phyloP scores from a whole-genome alignment of 2,329 filamentous ascomycete genomes.

The Arthroderma uncinatum region DNA sequence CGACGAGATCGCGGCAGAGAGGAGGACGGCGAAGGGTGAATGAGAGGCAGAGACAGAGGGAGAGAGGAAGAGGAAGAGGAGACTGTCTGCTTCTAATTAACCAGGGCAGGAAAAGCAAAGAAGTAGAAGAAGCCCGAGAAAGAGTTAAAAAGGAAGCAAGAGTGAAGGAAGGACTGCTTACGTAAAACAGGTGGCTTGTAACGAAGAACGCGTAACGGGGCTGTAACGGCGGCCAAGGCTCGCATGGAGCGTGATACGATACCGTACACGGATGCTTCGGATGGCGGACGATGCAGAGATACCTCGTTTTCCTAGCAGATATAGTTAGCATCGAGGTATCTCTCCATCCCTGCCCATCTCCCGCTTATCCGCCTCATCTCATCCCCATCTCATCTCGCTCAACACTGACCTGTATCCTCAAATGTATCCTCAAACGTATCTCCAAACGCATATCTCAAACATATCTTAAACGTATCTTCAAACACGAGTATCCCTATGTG shows the following conservation, averaged over 20 bases:
- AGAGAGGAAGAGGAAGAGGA: constrained; percentile 7
- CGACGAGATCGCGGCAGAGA: constrained; percentile 13
- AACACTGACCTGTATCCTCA: too few relatives aligned
- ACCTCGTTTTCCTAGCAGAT: not conserved
- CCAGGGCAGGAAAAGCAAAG: not conserved
- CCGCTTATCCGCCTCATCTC: too few relatives aligned
- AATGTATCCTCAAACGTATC: too few relatives aligned
- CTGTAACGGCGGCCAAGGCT: constrained; percentile 3
- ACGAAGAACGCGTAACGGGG: not conserved
- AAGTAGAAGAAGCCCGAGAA: not conserved
- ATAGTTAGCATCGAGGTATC: not conserved
- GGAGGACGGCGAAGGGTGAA: constrained; percentile 10
- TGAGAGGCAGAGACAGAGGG: constrained; percentile 13
- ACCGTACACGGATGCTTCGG: not conserved
- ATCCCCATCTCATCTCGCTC: not conserved
- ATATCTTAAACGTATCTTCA: too few relatives aligned
- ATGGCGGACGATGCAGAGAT: not conserved
- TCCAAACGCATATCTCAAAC: too few relatives aligned
- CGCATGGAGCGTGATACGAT: not conserved
- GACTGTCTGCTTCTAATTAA: not conserved
- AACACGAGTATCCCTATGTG: too few relatives aligned
- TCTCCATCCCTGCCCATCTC: not conserved
- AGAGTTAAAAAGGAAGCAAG: too few relatives aligned
- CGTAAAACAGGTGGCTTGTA: not conserved
- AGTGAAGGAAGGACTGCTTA: not conserved